A percentile compares a stretch with the other conserved stretches of the same genome.
Evolutionary conservation across 768 basidiomycete species (phyloP).

Genomic region (Lyophyllum atratum): DNA sequence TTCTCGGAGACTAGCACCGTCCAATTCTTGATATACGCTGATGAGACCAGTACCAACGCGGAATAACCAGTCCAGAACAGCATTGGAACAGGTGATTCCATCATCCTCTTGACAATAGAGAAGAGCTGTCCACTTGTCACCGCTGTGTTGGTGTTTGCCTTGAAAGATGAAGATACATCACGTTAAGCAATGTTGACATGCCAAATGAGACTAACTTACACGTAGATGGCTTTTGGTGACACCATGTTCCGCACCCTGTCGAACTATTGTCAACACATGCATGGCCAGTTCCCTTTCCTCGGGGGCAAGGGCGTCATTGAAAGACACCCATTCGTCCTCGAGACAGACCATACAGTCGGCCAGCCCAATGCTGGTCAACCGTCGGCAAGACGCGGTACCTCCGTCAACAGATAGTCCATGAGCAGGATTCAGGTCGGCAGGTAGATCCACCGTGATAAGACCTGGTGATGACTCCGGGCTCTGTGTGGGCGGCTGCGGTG

Average conservation of each 20-base stretch:
- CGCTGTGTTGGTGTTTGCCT: constrained; percentile 17
- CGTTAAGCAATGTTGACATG: background rate
- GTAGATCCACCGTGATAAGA: constrained; percentile 16
- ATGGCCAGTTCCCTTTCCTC: constrained; percentile 30
- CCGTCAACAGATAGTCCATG: constrained; percentile 50
- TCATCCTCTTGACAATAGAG: constrained; percentile 41
- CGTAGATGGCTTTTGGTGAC: constrained; percentile 37
- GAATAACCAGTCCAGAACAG: constrained; percentile 71
- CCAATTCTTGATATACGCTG: constrained; percentile 54
- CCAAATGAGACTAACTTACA: constrained; percentile 27
- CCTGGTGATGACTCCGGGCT: constrained; percentile 18
- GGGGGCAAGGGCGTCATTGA: constrained; percentile 27
- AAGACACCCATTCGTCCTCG: constrained; percentile 37
- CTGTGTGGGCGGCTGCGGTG: constrained; percentile 13
- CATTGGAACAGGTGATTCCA: constrained; percentile 51
- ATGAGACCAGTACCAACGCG: constrained; percentile 55
- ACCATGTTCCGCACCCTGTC: constrained; percentile 38
- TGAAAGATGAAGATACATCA: background rate
- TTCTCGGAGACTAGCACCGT: constrained; percentile 52
- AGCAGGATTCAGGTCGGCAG: constrained; percentile 18
- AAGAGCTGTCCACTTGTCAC: constrained; percentile 25
- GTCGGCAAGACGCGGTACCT: constrained; percentile 49
- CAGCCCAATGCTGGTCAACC: constrained; percentile 29
- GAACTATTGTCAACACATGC: constrained; percentile 37
- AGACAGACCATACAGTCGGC: constrained; percentile 50